phyloP scores from a whole-genome alignment of 2,329 filamentous ascomycete species.

The Exserohilum turcica region DNA sequence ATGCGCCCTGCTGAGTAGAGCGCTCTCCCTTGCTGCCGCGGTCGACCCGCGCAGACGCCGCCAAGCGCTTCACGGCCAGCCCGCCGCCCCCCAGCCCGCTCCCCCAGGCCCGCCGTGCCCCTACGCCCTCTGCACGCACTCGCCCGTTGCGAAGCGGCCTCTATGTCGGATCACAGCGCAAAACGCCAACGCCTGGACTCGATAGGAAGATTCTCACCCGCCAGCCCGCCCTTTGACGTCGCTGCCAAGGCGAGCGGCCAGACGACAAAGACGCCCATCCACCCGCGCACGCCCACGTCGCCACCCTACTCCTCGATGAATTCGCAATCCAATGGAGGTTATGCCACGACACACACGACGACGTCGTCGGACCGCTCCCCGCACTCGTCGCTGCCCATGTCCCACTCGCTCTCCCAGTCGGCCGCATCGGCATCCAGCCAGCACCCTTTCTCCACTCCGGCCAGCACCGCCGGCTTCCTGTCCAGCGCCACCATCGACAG shows the following conservation, averaged over 20 bases:
- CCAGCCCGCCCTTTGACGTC: conserved; percentile 50
- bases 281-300: conserved; percentile 56
- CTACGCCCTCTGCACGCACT: conserved; percentile 14
- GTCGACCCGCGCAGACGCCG: conserved; percentile 37
- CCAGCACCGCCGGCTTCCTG: conserved; percentile 44
- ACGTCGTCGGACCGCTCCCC: conserved; percentile 46
- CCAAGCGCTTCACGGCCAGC: conserved; percentile 35
- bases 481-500: conserved; percentile 45
- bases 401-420: conserved; percentile 43
- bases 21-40: conserved; percentile 35
- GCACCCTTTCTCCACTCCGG: conserved; percentile 46
- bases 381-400: conserved; percentile 51
- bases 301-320: conserved; percentile 55
- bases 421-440: conserved; percentile 37
- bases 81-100: conserved; percentile 29
- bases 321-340: conserved; percentile 49
- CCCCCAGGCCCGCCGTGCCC: conserved; percentile 22
- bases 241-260: conserved; percentile 44
- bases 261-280: conserved; percentile 50
- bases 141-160: conserved; percentile 14
- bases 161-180: conserved; percentile 44
- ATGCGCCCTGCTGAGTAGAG: conserved; percentile 40
- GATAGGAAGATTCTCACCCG: conserved; percentile 52
- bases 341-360: conserved; percentile 34
- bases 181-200: conserved; percentile 49